A percentile compares a stretch with the other conserved stretches of the same genome.
Evolutionary conservation across 1,284 basidiomycete species (phyloP).

Genomic region (Tetrapyrgos nigripes): DNA sequence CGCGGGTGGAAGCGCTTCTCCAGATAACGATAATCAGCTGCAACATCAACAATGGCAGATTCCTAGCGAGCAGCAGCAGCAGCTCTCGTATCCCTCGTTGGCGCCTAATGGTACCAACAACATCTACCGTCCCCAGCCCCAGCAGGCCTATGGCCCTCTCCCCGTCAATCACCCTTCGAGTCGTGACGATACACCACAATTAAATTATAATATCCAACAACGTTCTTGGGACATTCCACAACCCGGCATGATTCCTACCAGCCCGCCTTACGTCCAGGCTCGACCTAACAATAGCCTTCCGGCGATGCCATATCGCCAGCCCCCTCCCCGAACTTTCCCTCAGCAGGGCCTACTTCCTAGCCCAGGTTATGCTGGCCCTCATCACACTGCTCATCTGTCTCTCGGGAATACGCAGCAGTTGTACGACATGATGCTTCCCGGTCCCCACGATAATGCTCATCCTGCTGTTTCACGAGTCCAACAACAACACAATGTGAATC

Average conservation of each 20-base stretch:
- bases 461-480: constrained; percentile 76
- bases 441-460: constrained; percentile 58
- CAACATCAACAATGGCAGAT: constrained; percentile 49
- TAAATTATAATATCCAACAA: constrained; percentile 63
- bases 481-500: constrained; percentile 67
- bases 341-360: constrained; percentile 61
- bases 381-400: constrained; percentile 66
- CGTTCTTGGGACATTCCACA: constrained; percentile 55
- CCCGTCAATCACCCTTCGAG: constrained; percentile 39
- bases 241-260: constrained; percentile 34
- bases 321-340: constrained; percentile 57
- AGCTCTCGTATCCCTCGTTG: constrained; percentile 76
- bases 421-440: constrained; percentile 78
- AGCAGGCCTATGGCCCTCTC: constrained; percentile 54
- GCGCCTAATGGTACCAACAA: constrained; percentile 48
- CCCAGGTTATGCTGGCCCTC: constrained; percentile 58
- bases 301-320: constrained; percentile 61
- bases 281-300: constrained; percentile 53
- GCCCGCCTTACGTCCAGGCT: constrained; percentile 54
- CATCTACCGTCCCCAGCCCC: constrained; percentile 53
- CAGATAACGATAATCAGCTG: constrained; percentile 37
- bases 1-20: constrained; percentile 55
- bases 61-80: constrained; percentile 59
- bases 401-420: constrained; percentile 75
- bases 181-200: constrained; percentile 54